Evolutionary conservation across 2,329 filamentous ascomycete species (phyloP).

Genomic region (Sclerotiophoma versabilis): DNA sequence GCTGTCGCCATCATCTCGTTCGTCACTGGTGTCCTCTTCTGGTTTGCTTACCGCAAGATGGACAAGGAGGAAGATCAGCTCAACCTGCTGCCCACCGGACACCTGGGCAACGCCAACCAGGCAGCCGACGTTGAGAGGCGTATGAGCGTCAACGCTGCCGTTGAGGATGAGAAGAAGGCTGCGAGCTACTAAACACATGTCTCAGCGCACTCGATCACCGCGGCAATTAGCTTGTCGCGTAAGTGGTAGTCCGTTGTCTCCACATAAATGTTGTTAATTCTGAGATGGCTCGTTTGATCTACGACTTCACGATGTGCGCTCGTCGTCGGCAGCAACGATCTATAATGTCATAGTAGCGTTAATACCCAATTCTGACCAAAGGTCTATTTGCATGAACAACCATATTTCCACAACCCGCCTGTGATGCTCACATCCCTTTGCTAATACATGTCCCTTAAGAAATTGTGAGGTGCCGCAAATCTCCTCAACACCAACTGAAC

Average conservation of each 20-base stretch:
- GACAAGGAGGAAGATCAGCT: slow-evolving; percentile 48
- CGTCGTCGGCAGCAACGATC: background rate
- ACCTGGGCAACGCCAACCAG: slow-evolving; percentile 39
- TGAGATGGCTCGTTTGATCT: background rate
- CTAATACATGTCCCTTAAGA: too few relatives aligned
- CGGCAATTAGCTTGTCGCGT: too few relatives aligned
- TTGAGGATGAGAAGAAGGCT: slow-evolving; percentile 12
- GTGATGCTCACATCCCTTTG: too few relatives aligned
- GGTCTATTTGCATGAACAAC: background rate
- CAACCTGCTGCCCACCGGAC: slow-evolving; percentile 49
- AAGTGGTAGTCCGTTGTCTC: background rate
- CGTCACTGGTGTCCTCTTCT: slow-evolving; percentile 42
- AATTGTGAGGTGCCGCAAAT: background rate
- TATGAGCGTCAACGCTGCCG: slow-evolving; percentile 19
- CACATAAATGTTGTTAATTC: background rate
- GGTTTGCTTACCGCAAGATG: slow-evolving; percentile 40
- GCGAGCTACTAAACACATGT: background rate
- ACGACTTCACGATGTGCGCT: background rate
- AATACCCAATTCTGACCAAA: slow-evolving; percentile 11
- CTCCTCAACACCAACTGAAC: too few relatives aligned
- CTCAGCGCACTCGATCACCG: too few relatives aligned
- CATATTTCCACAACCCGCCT: background rate
- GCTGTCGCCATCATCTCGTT: slow-evolving; percentile 47
- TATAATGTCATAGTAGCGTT: slow-evolving; percentile 9
- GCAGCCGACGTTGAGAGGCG: slow-evolving; percentile 41